A percentile compares a stretch with the other conserved stretches of the same genome.
Evolutionary conservation across 495 filamentous ascomycete genomes (phyloP).

Genomic region (Daldinia vernicosa): DNA sequence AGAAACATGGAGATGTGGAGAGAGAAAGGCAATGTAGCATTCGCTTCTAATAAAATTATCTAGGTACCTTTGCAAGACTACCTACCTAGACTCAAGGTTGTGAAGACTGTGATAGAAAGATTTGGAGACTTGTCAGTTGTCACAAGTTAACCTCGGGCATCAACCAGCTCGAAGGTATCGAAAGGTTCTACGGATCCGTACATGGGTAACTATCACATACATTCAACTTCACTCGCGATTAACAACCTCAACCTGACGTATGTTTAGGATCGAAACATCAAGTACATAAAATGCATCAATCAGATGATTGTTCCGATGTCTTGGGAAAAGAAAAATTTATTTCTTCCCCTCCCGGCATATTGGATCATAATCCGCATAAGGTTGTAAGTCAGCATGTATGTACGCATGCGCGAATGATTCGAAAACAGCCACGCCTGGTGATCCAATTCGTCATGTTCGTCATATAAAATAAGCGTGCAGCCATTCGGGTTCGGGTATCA

Average conservation of each 20-base stretch:
- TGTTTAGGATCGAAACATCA: neutral
- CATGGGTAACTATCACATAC: slow-evolving; percentile 1
- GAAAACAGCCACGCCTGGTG: neutral
- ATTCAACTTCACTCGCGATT: slow-evolving; percentile 5
- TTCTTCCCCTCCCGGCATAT: neutral
- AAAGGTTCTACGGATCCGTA: too few relatives aligned
- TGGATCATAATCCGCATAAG: neutral
- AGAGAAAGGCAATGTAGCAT: slow-evolving; percentile 17
- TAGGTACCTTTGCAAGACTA: neutral
- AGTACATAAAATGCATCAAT: neutral
- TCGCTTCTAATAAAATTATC: slow-evolving; percentile 12
- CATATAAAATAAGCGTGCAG: slow-evolving; percentile 12
- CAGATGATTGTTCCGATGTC: slow-evolving; percentile 3
- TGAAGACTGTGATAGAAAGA: neutral
- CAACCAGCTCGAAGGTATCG: slow-evolving; percentile 4
- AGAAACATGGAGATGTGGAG: slow-evolving; percentile 11
- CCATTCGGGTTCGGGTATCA: slow-evolving; percentile 16
- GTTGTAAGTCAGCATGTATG: slow-evolving; percentile 5
- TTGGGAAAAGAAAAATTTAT: neutral
- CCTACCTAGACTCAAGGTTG: neutral
- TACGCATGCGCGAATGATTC: neutral
- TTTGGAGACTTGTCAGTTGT: slow-evolving; percentile 17
- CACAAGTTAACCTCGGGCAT: slow-evolving; percentile 27
- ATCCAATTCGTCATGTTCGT: neutral
- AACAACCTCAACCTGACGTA: neutral